A percentile compares a stretch with the other conserved stretches of the same genome.
phyloP scores from a whole-genome alignment of 306 rosid genomes.

The Pachyrhizus erosus region DNA sequence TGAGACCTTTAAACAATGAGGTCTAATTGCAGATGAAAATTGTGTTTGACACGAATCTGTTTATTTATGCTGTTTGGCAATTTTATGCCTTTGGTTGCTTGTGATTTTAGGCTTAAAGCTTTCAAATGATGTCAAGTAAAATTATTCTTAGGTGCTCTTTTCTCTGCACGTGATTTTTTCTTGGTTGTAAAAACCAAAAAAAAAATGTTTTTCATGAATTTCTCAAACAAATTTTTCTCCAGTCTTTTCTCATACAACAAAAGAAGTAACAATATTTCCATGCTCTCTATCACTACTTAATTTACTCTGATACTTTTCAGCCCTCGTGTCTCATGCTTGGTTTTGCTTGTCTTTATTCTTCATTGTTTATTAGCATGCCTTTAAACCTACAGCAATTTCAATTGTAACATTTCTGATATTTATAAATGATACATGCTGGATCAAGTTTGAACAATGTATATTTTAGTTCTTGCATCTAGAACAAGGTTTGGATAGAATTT shows the following conservation, averaged over 20 bases:
- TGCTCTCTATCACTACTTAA: neutral
- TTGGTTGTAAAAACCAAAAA: neutral
- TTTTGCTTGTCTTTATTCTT: neutral
- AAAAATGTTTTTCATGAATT: neutral
- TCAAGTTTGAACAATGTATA: neutral
- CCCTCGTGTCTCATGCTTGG: neutral
- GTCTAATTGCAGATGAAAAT: slow-evolving; percentile 1
- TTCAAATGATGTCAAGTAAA: neutral
- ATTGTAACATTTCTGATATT: neutral
- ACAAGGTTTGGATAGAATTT: slow-evolving; percentile 2
- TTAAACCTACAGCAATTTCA: neutral
- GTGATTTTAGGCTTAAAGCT: neutral
- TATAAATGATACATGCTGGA: slow-evolving; percentile 3
- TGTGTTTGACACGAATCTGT: neutral
- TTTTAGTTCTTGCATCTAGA: slow-evolving; percentile 24
- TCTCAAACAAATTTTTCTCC: neutral
- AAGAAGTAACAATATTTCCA: neutral
- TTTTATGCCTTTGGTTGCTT: neutral
- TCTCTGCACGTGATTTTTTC: neutral
- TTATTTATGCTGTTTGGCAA: neutral
- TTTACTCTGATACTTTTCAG: neutral
- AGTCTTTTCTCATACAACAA: neutral
- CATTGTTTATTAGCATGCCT: neutral
- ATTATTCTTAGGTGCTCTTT: neutral
- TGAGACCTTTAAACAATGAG: neutral